Percentiles rank a stretch among this genome's conserved stretches.
Conservation (phyloP, 768 basidiomycete species). For the Thelephora ganbajun region DNA sequence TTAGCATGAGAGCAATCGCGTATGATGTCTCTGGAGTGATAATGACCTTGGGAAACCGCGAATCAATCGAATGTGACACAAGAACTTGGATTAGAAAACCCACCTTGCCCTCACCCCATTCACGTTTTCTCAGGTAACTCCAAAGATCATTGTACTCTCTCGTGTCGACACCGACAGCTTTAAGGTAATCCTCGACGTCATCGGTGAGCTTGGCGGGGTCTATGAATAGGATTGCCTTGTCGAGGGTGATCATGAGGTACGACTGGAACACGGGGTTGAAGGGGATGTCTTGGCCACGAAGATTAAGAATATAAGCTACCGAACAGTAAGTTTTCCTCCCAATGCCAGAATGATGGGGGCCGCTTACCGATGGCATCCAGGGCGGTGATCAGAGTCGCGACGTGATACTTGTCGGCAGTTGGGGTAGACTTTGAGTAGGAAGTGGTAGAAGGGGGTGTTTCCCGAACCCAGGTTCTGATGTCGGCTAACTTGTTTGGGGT, state of each 20-base stretch:
- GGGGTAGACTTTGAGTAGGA: conserved; percentile 51
- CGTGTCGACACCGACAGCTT: conserved; percentile 38
- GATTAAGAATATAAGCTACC: conserved; percentile 74
- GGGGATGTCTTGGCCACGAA: conserved; percentile 82
- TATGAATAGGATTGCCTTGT: conserved; percentile 60
- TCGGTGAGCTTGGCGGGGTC: conserved; percentile 50
- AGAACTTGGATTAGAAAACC: conserved; percentile 13
- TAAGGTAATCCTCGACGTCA: conserved; percentile 44
- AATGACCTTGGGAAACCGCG: conserved; percentile 30
- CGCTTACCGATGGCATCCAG: conserved; percentile 56
- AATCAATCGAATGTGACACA: conserved; percentile 1
- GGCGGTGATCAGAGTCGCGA: conserved; percentile 53
- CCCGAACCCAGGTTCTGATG: conserved; percentile 55
- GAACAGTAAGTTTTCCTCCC: conserved; percentile 4
- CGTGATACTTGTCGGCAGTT: conserved; percentile 46
- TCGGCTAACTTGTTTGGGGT: conserved; percentile 56
- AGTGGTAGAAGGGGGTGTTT: conserved; percentile 42
- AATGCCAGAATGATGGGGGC: background rate
- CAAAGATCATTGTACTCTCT: conserved; percentile 68
- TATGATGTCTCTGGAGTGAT: conserved; percentile 66
- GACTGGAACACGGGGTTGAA: conserved; percentile 88
- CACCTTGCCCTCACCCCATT: conserved; percentile 73
- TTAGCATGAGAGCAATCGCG: conserved; percentile 76
- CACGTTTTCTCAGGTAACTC: conserved; percentile 58
- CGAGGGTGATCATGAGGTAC: conserved; percentile 62